Evolutionary conservation across 257 asterid genomes (phyloP).

Genomic region (Solanum ossicruentum): DNA sequence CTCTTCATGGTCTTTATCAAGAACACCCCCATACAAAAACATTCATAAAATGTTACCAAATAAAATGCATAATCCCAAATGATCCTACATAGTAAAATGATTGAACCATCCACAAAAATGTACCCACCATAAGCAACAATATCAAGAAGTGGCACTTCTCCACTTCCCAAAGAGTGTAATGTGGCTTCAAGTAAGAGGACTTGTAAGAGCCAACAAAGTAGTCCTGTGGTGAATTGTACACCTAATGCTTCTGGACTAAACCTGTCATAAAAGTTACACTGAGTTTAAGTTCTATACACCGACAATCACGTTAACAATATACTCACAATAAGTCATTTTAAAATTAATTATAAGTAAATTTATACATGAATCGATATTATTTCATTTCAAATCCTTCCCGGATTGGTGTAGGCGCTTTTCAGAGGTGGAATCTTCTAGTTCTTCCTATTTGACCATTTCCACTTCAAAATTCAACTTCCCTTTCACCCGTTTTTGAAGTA

Average conservation of each 20-base stretch:
- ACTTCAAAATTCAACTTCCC: no score
- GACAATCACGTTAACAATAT: neutral
- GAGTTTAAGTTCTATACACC: neutral
- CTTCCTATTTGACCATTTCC: no score
- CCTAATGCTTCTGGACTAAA: slow-evolving; percentile 30
- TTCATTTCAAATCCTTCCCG: no score
- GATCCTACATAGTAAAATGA: slow-evolving; percentile 10
- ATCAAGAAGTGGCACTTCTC: slow-evolving; percentile 23
- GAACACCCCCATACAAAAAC: slow-evolving; percentile 20
- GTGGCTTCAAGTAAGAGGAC: slow-evolving; percentile 11
- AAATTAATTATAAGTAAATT: neutral
- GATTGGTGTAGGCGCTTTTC: no score
- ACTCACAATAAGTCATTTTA: neutral
- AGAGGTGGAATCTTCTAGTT: no score
- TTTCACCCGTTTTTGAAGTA: no score
- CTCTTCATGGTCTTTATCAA: slow-evolving; percentile 22
- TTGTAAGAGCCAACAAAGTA: slow-evolving; percentile 30
- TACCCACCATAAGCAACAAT: slow-evolving; percentile 22
- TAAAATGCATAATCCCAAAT: slow-evolving; percentile 12
- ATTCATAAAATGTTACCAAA: slow-evolving; percentile 6
- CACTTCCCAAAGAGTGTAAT: slow-evolving; percentile 17
- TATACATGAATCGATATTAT: no score
- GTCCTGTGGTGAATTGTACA: slow-evolving; percentile 22
- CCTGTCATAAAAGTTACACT: neutral
- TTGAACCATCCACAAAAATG: slow-evolving; percentile 7